Base-by-base conservation (phyloP, 2,329 filamentous ascomycete genomes). In the Hymenoscyphus infarciens region DNA sequence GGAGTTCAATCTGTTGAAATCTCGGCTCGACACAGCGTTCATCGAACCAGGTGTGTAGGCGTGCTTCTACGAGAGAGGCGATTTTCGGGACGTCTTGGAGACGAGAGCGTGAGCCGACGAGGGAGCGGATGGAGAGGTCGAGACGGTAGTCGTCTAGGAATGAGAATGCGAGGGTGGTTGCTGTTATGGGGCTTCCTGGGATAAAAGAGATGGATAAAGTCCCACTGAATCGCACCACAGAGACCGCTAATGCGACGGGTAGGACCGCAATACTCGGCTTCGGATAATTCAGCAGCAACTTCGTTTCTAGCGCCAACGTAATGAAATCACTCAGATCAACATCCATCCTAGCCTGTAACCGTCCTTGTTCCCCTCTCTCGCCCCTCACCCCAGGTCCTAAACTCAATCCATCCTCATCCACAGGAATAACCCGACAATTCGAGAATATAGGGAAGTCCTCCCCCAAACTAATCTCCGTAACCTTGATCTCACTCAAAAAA, bases 381-480 rank as follows among this genome's bases (percentile, higher is more conserved):
- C 60, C 65, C 49, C 63, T 63, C 3, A 52, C n/a, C 13, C 66
- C 70, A n/a, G 60, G 63, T 19, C 80, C 82, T 39, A 88, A 78
- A 54, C 78, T 81, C 39, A 87, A 76, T 0, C 89, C 89, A 75
- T 93, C 89, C 69, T 94, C 90, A 70, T 91, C 88, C 0, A 97
- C 91, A 1, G 93, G 92, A 64, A 97, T 97, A 61, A 99, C 90
- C 63, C 95, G 87, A 73, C 95, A 98, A 76, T 99, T 99, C 79
- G 93, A 97, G 76, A 99, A 96, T 60, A 99, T 99, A 31, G 95
- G 95, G 68, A 98, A 99, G 71, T 99, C 95, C 71, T 99, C 95
- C 33, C 95, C 95, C 4, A 99, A 81, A 58, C 89, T 96, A 64
- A 99, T 87, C 77, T 99, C 94, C 2, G 93, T 97, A 60, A 99